Evolutionary conservation across 2,329 filamentous ascomycete species (phyloP), one percentile per base, ranked within the genome.

Genomic region (Pseudopyricularia cyperi): DNA sequence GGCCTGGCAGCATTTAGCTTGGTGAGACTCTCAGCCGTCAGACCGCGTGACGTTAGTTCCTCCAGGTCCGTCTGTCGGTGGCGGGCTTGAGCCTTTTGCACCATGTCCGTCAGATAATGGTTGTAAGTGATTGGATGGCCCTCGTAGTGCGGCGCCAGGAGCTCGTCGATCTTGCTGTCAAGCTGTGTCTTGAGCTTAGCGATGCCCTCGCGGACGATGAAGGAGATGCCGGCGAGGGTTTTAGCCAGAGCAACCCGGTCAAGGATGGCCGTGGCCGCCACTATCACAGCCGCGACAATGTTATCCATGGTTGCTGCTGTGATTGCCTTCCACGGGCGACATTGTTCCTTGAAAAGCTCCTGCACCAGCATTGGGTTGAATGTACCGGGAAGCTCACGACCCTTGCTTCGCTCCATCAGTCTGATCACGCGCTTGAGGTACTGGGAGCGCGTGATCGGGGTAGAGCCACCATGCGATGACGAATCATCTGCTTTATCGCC

Each of bases 111-210:
- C 3, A 70, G 56, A 42, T 66, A 60, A 44, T 65, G 61, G 51
- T 71, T 67, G 53, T 70, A 70, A 0, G 68, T 70, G 34, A 71
- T 69, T 0, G 68, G 66, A 51, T 71, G 68, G 1, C 57, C 53
- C 1, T 56, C 52, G 3, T 55, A 32, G 48, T 66, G 60, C 3
- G 60, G 59, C 9, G 44, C 50, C 8, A 67, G 22, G 1, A 68
- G 48, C 50, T 65, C 62, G 6, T 52, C 44, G 1, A 61, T 49
- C 54, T 66, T 65, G 22, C 15, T 42, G 1, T 52, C 47, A 7
- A 67, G 50, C 2, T 52, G 44, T 1, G 11, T 7, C 34, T 57
- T 54, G 9, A 63, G 51, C 3, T 47, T 15, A 3, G 58, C 56
- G 39, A 67, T 55, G 4, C 54, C 50, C n/a, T 58, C 55, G 7